Percentiles rank a stretch among this genome's conserved stretches.
These are phyloP conservation scores for Limtongozyma cylindracea DNA, from an alignment of 805 yeast species.

Conservation along the genomic window DNA sequence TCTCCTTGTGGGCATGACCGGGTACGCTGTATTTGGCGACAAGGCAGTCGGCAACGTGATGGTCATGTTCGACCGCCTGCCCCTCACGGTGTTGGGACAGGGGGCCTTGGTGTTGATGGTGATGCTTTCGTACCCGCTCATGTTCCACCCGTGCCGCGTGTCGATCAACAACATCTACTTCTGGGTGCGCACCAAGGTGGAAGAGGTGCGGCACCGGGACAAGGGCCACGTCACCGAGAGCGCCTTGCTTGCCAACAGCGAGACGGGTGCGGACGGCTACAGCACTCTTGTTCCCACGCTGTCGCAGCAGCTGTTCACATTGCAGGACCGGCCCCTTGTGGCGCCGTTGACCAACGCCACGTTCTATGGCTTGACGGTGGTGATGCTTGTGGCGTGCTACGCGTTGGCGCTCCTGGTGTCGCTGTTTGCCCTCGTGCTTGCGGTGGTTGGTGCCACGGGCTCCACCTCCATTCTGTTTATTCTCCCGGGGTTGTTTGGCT, in stretches of 20 bases:
- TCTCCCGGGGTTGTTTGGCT: constrained; percentile 74
- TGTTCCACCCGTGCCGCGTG: constrained; percentile 75
- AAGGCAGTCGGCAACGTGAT: constrained; percentile 59
- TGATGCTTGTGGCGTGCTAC: constrained; percentile 25
- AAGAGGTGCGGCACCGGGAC: too few species aligned
- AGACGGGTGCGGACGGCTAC: too few species aligned
- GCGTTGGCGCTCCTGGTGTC: constrained; percentile 35
- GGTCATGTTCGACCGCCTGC: constrained; percentile 34
- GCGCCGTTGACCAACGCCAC: constrained; percentile 6
- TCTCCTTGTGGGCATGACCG: constrained; percentile 50
- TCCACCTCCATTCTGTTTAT: constrained; percentile 82
- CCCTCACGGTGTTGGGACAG: constrained; percentile 56
- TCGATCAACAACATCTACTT: constrained; percentile 51
- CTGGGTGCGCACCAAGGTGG: constrained; percentile 15
- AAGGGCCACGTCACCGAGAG: too few species aligned
- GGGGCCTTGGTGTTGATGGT: constrained; percentile 63
- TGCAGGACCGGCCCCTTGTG: too few species aligned
- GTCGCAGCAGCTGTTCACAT: too few species aligned
- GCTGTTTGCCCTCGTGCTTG: constrained; percentile 61
- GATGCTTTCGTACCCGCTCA: constrained; percentile 66
- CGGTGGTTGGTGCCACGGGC: constrained; percentile 83
- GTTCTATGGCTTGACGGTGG: constrained; percentile 7
- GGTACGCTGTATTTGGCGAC: constrained; percentile 75
- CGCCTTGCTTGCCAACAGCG: too few species aligned
- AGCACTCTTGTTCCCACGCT: too few species aligned